These are phyloP conservation scores for Thuja plicata DNA, from an alignment of 83 land plant genomes.

Conservation along the genomic window DNA sequence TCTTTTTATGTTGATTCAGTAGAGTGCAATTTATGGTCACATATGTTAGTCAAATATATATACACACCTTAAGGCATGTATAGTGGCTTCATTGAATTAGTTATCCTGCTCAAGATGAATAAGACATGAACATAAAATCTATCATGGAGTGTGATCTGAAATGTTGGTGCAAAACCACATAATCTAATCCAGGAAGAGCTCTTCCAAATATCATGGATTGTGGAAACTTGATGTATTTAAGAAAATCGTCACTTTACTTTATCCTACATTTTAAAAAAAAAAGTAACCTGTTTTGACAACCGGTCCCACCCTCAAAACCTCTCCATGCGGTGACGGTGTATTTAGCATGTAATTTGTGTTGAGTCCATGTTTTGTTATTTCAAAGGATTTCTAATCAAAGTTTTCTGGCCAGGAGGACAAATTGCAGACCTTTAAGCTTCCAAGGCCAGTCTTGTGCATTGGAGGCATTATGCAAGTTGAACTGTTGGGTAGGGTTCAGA, in stretches of 20 bases:
- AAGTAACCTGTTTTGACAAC: background rate
- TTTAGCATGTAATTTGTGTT: background rate
- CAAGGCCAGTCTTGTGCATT: conserved; percentile 79
- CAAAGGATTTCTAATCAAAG: background rate
- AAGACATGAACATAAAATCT: background rate
- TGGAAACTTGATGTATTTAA: too few relatives aligned
- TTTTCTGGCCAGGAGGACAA: conserved; percentile 52
- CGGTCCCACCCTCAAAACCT: too few relatives aligned
- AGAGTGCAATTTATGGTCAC: background rate
- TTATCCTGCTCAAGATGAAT: background rate
- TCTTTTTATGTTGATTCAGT: background rate
- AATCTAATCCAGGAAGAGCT: too few relatives aligned
- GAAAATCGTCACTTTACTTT: too few relatives aligned
- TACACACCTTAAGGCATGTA: background rate
- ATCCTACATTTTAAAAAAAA: background rate
- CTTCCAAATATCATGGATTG: too few relatives aligned
- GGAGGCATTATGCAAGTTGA: conserved; percentile 88
- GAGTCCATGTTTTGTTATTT: background rate
- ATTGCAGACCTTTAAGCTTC: conserved; percentile 80
- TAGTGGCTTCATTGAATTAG: background rate
- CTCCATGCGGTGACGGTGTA: background rate
- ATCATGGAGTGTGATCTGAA: too few relatives aligned
- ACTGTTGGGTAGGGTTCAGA: conserved; percentile 85
- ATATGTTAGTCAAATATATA: background rate
- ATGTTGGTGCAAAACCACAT: too few relatives aligned